A percentile compares a stretch with the other conserved stretches of the same genome.
Evolutionary conservation across 1,139 yeast genomes (phyloP).

Genomic region (Yamadazyma membranifaciens): DNA sequence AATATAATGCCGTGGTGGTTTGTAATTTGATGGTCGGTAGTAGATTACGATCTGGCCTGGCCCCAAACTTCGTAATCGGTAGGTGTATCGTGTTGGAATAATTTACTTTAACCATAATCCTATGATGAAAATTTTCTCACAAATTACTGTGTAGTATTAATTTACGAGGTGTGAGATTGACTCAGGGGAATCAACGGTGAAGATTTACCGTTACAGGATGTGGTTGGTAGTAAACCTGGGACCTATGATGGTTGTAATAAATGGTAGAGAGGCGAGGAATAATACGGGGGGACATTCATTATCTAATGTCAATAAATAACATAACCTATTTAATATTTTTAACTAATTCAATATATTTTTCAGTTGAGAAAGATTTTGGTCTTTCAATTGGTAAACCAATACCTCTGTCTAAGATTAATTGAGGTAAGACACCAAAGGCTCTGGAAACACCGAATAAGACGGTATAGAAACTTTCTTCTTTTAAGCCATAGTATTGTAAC

Average conservation of each 20-base stretch:
- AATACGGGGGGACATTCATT: constrained; percentile 8
- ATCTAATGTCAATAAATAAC: constrained; percentile 13
- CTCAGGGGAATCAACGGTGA: not conserved
- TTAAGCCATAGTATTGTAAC: constrained; percentile 95
- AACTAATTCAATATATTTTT: constrained; percentile 63
- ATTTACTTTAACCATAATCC: constrained; percentile 5
- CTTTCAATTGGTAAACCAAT: constrained; percentile 95
- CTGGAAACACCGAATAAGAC: constrained; percentile 98
- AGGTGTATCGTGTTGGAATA: constrained; percentile 39
- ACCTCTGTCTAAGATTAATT: constrained; percentile 94
- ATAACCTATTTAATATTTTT: constrained; percentile 33
- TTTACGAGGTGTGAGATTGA: not conserved
- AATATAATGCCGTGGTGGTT: not conserved
- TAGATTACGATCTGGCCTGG: constrained; percentile 1
- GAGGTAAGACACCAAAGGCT: constrained; percentile 97
- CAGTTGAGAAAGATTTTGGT: constrained; percentile 92
- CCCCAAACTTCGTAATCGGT: constrained; percentile 39
- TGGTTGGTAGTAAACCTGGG: no score
- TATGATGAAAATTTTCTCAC: not conserved
- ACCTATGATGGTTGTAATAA: no score
- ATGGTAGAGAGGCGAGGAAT: not conserved
- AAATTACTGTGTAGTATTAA: not conserved
- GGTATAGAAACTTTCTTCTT: constrained; percentile 94
- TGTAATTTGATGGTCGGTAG: not conserved
- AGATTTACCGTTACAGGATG: no score